Base-by-base conservation (phyloP, 2,329 filamentous ascomycete species). In the Alternaria alternata region DNA sequence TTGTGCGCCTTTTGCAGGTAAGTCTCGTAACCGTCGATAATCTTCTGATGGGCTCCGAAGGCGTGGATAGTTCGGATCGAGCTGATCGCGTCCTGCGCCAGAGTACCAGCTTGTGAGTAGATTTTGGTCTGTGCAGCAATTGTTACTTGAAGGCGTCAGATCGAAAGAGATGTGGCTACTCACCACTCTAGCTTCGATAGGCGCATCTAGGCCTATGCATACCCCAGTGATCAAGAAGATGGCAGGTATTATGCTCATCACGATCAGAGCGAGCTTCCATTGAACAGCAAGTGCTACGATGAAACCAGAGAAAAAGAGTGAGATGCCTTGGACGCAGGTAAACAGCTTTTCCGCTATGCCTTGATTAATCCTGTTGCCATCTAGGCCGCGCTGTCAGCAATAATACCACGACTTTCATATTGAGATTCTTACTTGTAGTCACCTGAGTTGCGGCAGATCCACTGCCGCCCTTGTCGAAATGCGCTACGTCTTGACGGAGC, bases 251-350 rank as follows among this genome's bases (percentile, higher is more conserved):
- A 83, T 80, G 48, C 77, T 80, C 62, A 82, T 78, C 24, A 79
- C 80, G 68, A 98, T 97, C 51, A 97, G 82, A 0, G 94, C 94
- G 64, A 98, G 82, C 79, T 94, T 96, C 91, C 94, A 97, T 79
- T 91, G 95, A 74, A 91, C 91, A 78, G 94, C 81, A 76, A 96
- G 97, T 4, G 91, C 93, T 67, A 98, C 95, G 59, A 97, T 82
- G 69, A 97, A 97, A n/a, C 93, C 94, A 0, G 93, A 89, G 54
- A 84, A 80, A 72, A 98, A 97, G 4, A 67, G 67, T 11, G 73
- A 71, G 3, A 71, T 26, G 11, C 68, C 70, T 58, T 82, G 80
- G 5, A 82, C 70, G 60, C 80, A 80, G 30, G 81, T 78, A 14
- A 77, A 78, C 7, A 81, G 71, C 60, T 74, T 76, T 52, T 74